Evolutionary conservation across 2,329 filamentous ascomycete genomes (phyloP), one percentile per base, ranked within the genome.

Genomic region (Pestalotiopsis fici): DNA sequence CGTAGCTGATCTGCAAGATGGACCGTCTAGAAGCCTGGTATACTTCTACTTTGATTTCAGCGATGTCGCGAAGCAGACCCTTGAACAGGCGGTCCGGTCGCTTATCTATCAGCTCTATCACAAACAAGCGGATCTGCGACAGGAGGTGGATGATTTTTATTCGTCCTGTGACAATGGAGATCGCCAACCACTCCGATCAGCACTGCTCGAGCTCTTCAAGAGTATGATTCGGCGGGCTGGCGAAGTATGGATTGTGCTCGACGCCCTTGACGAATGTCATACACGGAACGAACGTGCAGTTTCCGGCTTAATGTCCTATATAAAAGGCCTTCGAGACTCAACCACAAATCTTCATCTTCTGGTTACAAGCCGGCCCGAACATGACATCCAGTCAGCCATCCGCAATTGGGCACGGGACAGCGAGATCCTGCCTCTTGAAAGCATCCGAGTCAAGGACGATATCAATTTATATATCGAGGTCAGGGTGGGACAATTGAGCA

Each of bases 41-140:
- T 50, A 50, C 43, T 50, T 50, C 4, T 50, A 50, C 15, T 50
- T 50, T 5, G 43, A 50, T 5, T 50, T 50, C n/a, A 50, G 6
- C 9, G 6, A 50, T 7, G 4, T 11, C 1, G 43, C 18, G 1
- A 50, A 50, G 3, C 43, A 50, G 3, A n/a, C 43, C 7, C 18
- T 21, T n/a, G 43, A 3, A 0, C 18, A 50, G 2, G 0, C 0
- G 4, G 1, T 50, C 1, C n/a, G 43, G 1, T 50, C 43, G 5
- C n/a, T 50, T 9, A 5, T 50, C 7, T 1, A 9, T 2, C 43
- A 47, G 15, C 18, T 47, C 0, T 21, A 21, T n/a, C 2, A 2
- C 43, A 47, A 47, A 6, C 3, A n/a, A 7, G 1, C 15, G 18
- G 43, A 47, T 3, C 3, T 21, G 3, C 18, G 43, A 4, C 15